These are phyloP conservation scores for Cladophialophora psammophila DNA, from an alignment of 2,329 filamentous ascomycete species.

Conservation along the genomic window DNA sequence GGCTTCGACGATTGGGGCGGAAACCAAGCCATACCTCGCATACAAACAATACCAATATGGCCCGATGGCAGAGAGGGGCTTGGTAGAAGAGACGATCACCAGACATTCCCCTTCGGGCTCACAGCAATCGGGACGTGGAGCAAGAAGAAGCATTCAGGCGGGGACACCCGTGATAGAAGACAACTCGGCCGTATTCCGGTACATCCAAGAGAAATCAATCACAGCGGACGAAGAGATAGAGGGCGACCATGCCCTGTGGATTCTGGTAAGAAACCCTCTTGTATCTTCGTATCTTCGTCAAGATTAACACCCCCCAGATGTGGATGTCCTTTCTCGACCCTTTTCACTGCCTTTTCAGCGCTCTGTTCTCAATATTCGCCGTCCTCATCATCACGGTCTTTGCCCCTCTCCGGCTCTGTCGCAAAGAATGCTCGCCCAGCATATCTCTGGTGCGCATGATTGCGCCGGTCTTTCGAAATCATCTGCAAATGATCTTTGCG, in stretches of 20 bases:
- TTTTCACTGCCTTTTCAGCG: conserved; percentile 61
- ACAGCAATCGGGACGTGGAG: conserved; percentile 18
- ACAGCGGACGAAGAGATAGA: conserved; percentile 42
- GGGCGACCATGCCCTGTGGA: conserved; percentile 53
- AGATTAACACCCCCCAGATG: conserved; percentile 33
- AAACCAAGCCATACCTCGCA: conserved; percentile 31
- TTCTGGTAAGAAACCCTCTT: conserved; percentile 46
- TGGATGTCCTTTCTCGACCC: conserved; percentile 56
- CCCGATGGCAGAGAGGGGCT: conserved; percentile 26
- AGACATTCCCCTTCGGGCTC: conserved; percentile 26
- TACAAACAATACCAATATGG: conserved; percentile 32
- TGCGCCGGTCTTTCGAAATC: conserved; percentile 37
- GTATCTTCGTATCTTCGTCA: neutral
- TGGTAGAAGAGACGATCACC: conserved; percentile 15
- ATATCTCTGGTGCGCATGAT: conserved; percentile 37
- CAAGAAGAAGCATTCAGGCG: conserved; percentile 17
- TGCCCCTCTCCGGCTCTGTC: conserved; percentile 63
- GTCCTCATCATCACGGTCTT: conserved; percentile 60
- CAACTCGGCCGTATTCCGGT: conserved; percentile 34
- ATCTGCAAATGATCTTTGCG: conserved; percentile 40
- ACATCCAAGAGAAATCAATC: conserved; percentile 35
- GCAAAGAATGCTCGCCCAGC: conserved; percentile 50
- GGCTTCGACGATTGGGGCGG: conserved; percentile 33
- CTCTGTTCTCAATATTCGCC: conserved; percentile 62
- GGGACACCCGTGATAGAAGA: conserved; percentile 34